Conservation (phyloP, 2,329 filamentous ascomycete genomes). For the Verticillium tricorpus region DNA sequence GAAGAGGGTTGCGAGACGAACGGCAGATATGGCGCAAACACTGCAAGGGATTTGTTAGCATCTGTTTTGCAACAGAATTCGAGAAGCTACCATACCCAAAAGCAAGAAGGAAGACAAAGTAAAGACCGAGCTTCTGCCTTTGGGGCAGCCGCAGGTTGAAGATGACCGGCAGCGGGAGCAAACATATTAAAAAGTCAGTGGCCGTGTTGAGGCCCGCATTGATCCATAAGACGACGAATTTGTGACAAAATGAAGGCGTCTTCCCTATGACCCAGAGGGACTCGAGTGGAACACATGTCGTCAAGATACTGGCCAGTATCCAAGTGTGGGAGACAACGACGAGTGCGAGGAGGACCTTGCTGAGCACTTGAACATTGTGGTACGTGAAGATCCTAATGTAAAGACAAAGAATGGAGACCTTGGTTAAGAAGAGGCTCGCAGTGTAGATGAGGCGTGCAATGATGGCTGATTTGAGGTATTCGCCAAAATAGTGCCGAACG, state of each 20-base stretch:
- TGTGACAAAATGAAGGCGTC: constrained; percentile 12
- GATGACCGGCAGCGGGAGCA: constrained; percentile 37
- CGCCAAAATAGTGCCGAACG: not conserved
- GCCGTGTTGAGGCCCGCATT: constrained; percentile 17
- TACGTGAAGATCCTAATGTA: constrained; percentile 19
- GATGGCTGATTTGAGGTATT: constrained; percentile 8
- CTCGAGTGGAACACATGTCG: constrained; percentile 15
- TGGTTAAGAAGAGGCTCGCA: constrained; percentile 14
- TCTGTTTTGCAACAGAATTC: constrained; percentile 8
- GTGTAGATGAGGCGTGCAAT: constrained; percentile 13
- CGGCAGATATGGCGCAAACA: constrained; percentile 28
- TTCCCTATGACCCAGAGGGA: constrained; percentile 12
- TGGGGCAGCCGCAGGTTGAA: constrained; percentile 35
- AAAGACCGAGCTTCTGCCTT: constrained; percentile 32
- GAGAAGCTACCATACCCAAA: constrained; percentile 23
- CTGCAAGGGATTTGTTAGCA: constrained; percentile 16
- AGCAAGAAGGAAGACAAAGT: constrained; percentile 35
- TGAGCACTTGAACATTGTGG: constrained; percentile 18
- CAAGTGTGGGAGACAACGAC: constrained; percentile 15
- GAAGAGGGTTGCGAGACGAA: constrained; percentile 24
- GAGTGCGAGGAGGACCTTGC: constrained; percentile 13
- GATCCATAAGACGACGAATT: constrained; percentile 16
- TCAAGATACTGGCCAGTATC: constrained; percentile 16
- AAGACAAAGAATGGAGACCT: constrained; percentile 16
- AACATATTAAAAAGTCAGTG: constrained; percentile 20